Percentiles rank a stretch among this genome's conserved stretches.
Conservation (phyloP, 73 alveolate genomes). For the Stentor coeruleus region DNA sequence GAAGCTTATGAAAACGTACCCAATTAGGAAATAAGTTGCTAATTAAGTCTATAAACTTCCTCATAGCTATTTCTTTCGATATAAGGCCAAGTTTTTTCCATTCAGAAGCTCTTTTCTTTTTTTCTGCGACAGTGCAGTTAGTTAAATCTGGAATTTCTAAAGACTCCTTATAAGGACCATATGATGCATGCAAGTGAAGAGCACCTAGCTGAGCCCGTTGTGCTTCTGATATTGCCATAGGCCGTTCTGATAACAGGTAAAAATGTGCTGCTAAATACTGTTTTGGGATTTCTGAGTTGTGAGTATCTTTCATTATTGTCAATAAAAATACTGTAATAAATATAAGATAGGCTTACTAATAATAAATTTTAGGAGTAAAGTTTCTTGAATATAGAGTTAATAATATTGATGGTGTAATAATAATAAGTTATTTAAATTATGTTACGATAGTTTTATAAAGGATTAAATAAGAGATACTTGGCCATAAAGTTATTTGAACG, state of each 20-base stretch:
- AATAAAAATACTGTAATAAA: too few species aligned
- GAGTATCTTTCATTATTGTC: too few species aligned
- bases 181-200: constrained; percentile 8
- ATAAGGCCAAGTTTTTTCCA: neutral
- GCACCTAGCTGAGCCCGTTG: neutral
- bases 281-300: neutral
- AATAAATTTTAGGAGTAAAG: constrained; percentile 66
- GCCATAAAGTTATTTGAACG: too few species aligned
- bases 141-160: neutral
- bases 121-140: neutral
- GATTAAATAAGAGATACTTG: too few species aligned
- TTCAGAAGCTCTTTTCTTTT: neutral
- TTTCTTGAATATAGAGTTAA: too few species aligned
- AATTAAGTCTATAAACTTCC: constrained; percentile 1
- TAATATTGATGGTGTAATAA: too few species aligned
- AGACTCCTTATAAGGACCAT: neutral
- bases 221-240: neutral
- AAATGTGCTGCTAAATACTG: constrained; percentile 13
- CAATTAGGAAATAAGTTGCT: constrained; percentile 12
- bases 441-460: too few species aligned
- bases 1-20: neutral
- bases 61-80: neutral
- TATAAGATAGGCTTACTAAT: constrained; percentile 74
- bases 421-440: too few species aligned
- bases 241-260: neutral